phyloP scores from a whole-genome alignment of 345 rosid species.

The Sapria himalayana region DNA sequence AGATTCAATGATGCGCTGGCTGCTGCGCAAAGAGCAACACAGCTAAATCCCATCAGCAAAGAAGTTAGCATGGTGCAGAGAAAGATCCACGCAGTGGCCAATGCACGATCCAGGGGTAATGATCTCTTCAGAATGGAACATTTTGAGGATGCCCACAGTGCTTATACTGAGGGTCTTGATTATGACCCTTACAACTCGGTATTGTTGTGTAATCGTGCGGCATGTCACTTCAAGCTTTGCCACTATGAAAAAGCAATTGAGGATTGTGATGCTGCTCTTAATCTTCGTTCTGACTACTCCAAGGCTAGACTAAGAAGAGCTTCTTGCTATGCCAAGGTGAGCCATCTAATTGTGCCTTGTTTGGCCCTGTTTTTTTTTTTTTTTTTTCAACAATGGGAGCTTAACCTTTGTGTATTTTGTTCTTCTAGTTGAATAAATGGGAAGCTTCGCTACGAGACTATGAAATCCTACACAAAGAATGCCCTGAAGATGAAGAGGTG shows the following conservation, averaged over 20 bases:
- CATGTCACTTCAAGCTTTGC: slow-evolving; percentile 47
- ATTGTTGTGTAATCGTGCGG: slow-evolving; percentile 80
- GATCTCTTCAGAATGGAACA: slow-evolving; percentile 44
- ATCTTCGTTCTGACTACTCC: slow-evolving; percentile 38
- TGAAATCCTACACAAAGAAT: slow-evolving; percentile 31
- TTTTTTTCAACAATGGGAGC: too few species aligned
- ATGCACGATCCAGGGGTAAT: slow-evolving; percentile 55
- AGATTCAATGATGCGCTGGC: slow-evolving; percentile 71
- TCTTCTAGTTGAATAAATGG: slow-evolving; percentile 42
- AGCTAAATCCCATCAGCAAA: slow-evolving; percentile 42
- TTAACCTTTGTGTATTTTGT: neutral
- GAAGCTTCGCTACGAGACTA: slow-evolving; percentile 49
- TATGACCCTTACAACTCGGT: slow-evolving; percentile 52
- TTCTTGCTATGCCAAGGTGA: slow-evolving; percentile 53
- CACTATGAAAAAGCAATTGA: slow-evolving; percentile 51
- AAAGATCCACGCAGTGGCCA: slow-evolving; percentile 33
- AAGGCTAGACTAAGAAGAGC: slow-evolving; percentile 81
- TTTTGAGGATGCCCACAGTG: slow-evolving; percentile 37
- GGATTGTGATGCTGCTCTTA: slow-evolving; percentile 62
- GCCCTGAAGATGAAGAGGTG: slow-evolving; percentile 53
- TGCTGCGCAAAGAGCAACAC: slow-evolving; percentile 46
- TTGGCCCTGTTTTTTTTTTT: too few species aligned
- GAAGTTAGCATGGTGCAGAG: slow-evolving; percentile 23
- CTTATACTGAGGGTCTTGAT: slow-evolving; percentile 66
- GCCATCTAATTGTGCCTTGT: too few species aligned